These are phyloP conservation scores for Juglanconis oblonga DNA, from an alignment of 2,329 filamentous ascomycete genomes.

Conservation along the genomic window DNA sequence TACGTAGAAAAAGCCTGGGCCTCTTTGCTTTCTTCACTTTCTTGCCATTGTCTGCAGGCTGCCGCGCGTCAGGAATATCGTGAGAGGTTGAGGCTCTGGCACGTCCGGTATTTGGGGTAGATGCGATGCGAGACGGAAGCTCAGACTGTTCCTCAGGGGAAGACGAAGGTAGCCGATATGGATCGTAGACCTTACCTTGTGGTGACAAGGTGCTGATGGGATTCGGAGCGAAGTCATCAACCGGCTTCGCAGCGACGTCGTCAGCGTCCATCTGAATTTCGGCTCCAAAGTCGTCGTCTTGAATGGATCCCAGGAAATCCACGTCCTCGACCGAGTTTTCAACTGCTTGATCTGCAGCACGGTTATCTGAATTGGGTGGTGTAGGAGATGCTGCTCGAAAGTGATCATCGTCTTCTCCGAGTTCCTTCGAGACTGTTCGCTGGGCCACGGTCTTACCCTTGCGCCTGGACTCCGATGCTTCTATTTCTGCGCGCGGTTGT, in stretches of 20 bases:
- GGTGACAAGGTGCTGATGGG: neutral
- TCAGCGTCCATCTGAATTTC: neutral
- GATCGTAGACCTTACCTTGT: neutral
- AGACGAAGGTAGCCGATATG: conserved; percentile 8
- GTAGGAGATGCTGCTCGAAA: neutral
- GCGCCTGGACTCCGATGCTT: neutral
- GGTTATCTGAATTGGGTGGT: neutral
- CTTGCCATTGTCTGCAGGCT: neutral
- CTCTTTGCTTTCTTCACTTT: neutral
- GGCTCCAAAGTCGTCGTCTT: neutral
- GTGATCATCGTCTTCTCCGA: conserved; percentile 4
- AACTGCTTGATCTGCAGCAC: neutral
- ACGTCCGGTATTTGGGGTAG: neutral
- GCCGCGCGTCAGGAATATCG: neutral
- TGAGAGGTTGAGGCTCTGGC: no score
- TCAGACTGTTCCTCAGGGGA: neutral
- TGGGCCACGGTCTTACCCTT: neutral
- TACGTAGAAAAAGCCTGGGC: neutral
- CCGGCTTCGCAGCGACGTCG: neutral
- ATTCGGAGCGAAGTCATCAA: neutral
- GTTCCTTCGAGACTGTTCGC: neutral
- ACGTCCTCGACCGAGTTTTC: neutral
- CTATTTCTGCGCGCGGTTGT: neutral
- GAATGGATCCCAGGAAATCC: neutral
- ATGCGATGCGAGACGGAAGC: neutral